These are phyloP conservation scores for Solanum ossicruentum DNA, from an alignment of 257 asterid genomes.

Conservation along the genomic window DNA sequence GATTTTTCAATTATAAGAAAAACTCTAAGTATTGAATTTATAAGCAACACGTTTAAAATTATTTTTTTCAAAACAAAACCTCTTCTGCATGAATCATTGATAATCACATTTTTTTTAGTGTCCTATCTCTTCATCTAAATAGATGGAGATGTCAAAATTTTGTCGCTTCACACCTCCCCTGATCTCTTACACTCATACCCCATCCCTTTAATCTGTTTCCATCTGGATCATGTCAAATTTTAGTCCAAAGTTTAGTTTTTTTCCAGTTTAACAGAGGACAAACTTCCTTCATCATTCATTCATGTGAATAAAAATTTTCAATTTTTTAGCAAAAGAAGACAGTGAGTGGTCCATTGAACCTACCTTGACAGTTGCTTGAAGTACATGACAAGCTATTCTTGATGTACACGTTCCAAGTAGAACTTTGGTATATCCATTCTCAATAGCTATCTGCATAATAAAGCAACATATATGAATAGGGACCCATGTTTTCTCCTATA, in stretches of 20 bases:
- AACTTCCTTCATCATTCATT: not conserved
- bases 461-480: not conserved
- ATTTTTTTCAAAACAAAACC: not conserved
- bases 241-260: not conserved
- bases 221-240: not conserved
- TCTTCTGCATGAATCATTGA: not conserved
- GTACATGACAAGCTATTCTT: slow-evolving; percentile 82
- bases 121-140: not conserved
- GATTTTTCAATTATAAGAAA: not conserved
- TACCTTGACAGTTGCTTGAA: slow-evolving; percentile 95
- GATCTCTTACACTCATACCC: not conserved
- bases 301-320: not conserved
- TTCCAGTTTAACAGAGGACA: not conserved
- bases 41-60: not conserved
- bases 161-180: not conserved
- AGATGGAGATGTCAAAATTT: not conserved
- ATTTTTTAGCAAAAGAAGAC: not conserved
- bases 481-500: not conserved
- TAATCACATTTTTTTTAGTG: not conserved
- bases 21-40: not conserved
- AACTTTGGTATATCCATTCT: slow-evolving; percentile 76
- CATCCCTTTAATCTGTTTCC: not conserved
- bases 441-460: slow-evolving; percentile 52
- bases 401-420: slow-evolving; percentile 70
- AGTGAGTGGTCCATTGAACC: not conserved